Base-by-base conservation (phyloP, 2,329 filamentous ascomycete genomes). In the Colletotrichum neosansevieriae region DNA sequence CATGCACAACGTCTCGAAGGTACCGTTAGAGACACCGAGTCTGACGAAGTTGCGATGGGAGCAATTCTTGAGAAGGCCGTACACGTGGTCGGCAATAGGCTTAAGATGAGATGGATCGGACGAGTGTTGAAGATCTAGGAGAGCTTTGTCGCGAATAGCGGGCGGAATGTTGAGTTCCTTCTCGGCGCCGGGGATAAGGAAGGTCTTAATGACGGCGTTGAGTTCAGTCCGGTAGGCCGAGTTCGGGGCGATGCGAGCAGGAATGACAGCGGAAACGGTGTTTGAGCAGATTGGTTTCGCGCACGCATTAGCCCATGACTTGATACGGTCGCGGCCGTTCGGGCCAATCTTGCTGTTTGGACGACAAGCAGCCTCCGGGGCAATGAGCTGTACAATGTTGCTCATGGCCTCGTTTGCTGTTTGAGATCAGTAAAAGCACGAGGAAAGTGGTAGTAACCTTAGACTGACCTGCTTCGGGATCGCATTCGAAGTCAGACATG, bases 1-100 rank as follows among this genome's bases (percentile, higher is more conserved):
- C 34, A 83, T 79, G 75, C 83, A 85, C 11, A 84, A 71, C 2
- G 83, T 84, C 74, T 84, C 83, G 59, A 83, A 81, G 3, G 83
- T 84, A 42, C 83, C 83, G 72, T 84, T 86, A 72, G 81, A 84
- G 38, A 87, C 82, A 67, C 85, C 86, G 6, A 88, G 79, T 44
- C 85, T 83, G 51, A 87, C 78, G 71, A 88, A 84, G 74, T 83
- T 81, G 61, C 83, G 79, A 72, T 84, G 78, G 19, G 83, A 85
- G 76, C 83, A 84, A 74, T 81, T 83, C 66, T 78, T 79, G 17
- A 85, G 78, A 34, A 85, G 79, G 36, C 78, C 74, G 72, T 84
- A 83, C 42, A 82, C 79, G 73, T 85, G 82, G 66, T 84, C 82
- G 34, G 81, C 82, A 6, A 84, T 74, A 19, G 82, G 81, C 19